Evolutionary conservation across 257 asterid species (phyloP).

Genomic region (Fraxinus anomala): DNA sequence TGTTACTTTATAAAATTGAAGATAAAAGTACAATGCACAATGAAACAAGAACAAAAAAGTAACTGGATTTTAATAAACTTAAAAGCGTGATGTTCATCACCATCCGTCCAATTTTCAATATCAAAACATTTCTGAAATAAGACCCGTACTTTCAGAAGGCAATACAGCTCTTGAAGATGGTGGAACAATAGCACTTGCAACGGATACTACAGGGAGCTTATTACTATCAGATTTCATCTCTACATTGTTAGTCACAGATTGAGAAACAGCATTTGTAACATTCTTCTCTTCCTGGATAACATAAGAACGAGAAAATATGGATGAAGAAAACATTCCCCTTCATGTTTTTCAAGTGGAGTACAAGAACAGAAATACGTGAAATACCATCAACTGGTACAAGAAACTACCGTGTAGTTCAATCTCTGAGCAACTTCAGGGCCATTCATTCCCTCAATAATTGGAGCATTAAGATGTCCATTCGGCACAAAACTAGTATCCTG

Average conservation of each 20-base stretch:
- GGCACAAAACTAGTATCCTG: conserved; percentile 73
- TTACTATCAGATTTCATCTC: conserved; percentile 62
- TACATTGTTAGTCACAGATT: conserved; percentile 39
- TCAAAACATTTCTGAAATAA: conserved; percentile 2
- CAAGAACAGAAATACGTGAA: conserved; percentile 13
- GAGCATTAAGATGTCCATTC: conserved; percentile 64
- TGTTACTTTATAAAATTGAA: conserved; percentile 10
- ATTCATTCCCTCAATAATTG: conserved; percentile 71
- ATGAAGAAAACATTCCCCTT: conserved; percentile 16
- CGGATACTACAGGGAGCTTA: conserved; percentile 49
- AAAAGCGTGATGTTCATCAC: conserved; percentile 15
- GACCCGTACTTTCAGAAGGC: conserved; percentile 70
- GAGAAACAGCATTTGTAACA: conserved; percentile 41
- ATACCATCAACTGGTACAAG: conserved; percentile 25
- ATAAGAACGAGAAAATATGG: conserved; percentile 11
- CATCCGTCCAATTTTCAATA: conserved; percentile 7
- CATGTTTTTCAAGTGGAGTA: conserved; percentile 6
- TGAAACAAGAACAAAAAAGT: not conserved
- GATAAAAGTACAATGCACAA: conserved; percentile 5
- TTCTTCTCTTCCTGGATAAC: conserved; percentile 69
- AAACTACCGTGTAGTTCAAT: conserved; percentile 53
- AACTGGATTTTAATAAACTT: conserved; percentile 6
- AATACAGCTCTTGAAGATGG: conserved; percentile 46
- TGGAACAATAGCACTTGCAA: conserved; percentile 51
- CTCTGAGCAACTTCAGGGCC: conserved; percentile 81